Evolutionary conservation across 148 eudicot species (phyloP).

Genomic region (Gaultheria prostrata): DNA sequence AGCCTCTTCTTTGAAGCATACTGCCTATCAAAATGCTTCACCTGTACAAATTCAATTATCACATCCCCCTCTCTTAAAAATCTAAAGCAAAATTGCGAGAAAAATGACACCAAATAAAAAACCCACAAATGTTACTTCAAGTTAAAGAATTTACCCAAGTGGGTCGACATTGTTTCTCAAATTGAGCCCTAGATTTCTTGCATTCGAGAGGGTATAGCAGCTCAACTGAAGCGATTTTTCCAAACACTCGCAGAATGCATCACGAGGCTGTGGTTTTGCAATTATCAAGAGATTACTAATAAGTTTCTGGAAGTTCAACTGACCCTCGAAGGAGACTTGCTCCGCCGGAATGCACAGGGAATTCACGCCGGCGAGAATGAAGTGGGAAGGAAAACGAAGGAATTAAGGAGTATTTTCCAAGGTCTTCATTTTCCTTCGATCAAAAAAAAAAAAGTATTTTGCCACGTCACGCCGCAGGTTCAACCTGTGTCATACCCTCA

Average conservation of each 20-base stretch:
- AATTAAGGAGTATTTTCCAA: too few species aligned
- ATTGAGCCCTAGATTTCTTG: constrained; percentile 59
- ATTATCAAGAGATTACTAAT: background rate
- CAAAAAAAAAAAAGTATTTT: too few species aligned
- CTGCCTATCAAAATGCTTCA: constrained; percentile 82
- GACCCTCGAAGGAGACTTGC: background rate
- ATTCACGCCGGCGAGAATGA: too few species aligned
- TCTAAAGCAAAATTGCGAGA: too few species aligned
- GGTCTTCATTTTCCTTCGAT: too few species aligned
- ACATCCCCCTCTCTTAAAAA: too few species aligned
- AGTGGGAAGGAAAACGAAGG: too few species aligned
- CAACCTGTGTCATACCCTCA: too few species aligned
- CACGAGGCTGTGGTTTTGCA: constrained; percentile 53
- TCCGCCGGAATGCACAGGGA: too few species aligned
- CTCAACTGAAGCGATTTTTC: constrained; percentile 69
- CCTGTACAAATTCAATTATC: constrained; percentile 33
- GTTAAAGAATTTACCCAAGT: constrained; percentile 54
- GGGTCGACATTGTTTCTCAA: constrained; percentile 63
- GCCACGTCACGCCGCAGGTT: too few species aligned
- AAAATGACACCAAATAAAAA: too few species aligned
- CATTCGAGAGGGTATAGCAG: constrained; percentile 72
- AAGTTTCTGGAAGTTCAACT: background rate
- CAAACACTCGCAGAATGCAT: constrained; percentile 73
- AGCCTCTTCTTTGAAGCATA: constrained; percentile 70
- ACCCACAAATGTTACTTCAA: background rate